These are phyloP conservation scores for Globisporangium nagaii DNA, from an alignment of 352 stramenopile genomes.

Conservation along the genomic window DNA sequence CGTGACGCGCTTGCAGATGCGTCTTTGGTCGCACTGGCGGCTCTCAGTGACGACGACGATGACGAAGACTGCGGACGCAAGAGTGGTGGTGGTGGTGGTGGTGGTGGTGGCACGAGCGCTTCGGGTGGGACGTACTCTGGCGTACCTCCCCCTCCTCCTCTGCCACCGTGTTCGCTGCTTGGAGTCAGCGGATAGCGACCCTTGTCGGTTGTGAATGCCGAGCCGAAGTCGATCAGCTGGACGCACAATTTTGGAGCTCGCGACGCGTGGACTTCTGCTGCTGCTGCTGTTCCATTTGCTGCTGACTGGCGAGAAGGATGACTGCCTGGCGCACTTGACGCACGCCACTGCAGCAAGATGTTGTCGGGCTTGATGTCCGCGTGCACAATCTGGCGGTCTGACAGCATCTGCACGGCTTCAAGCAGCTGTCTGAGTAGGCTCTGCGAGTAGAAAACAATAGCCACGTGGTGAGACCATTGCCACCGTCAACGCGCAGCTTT, in stretches of 20 bases:
- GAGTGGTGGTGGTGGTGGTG: neutral
- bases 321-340: neutral
- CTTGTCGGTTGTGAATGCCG: neutral
- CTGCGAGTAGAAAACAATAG: no score
- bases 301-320: neutral
- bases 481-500: neutral
- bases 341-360: slow-evolving; percentile 2
- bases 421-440: neutral
- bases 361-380: slow-evolving; percentile 7
- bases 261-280: no score
- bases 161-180: neutral
- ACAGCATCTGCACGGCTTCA: slow-evolving; percentile 1
- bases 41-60: neutral
- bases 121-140: slow-evolving; percentile 2
- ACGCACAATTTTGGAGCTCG: neutral
- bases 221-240: slow-evolving; percentile 5
- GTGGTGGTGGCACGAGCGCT: neutral
- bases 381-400: neutral
- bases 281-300: neutral
- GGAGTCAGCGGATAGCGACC: neutral
- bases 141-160: neutral
- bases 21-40: neutral
- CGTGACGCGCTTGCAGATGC: neutral
- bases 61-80: neutral
- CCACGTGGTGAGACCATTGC: neutral